Base-by-base conservation (phyloP, 257 asterid species). In the Plectranthus barbatus region DNA sequence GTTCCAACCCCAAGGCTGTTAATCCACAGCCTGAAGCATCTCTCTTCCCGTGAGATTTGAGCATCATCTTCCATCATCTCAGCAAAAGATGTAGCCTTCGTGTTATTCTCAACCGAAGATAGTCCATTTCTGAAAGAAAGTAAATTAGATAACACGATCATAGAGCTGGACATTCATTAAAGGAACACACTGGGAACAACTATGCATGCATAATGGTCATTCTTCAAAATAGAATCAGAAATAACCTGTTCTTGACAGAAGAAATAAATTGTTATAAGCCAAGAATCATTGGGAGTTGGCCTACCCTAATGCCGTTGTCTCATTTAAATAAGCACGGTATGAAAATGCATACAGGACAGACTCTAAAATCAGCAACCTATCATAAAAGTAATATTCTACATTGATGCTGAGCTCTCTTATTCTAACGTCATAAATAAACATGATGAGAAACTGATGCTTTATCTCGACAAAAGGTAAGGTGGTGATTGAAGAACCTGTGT, bases 21-120 rank as follows among this genome's bases (percentile, higher is more conserved):
- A 60, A 91, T 83, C 98, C 98, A 91, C 65, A 88, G 79, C 47
- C 98, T 83, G 70, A 91, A 91, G 78, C 98, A 91, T 76, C 95
- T 91, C 76, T 86, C 98, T 73, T 91, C 98, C 47, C 97, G 81
- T 49, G 98, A 86, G 39, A 95, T 91, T 79, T 88, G 84, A 74
- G 78, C 87, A 79, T 91, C 98, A 72, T 91, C 96, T 13, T 86
- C 73, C 98, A 88, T 81, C 91, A 88, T 88, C 77, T 81, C 90
- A 45, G 98, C 91, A 46, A 84, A 86, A 10, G 95, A 69, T 51
- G 70, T 69, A 47, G 69, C 54, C 72, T 83, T 91, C 63, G 73
- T 62, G 66, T 59, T 77, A 76, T 91, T 95, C 26, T 9, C n/a
- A 1, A 34, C 40, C 4, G 44, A 58, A 0, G 98, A 77, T 54